A percentile compares a stretch with the other conserved stretches of the same genome.
Conservation (phyloP, 129 eudicot species). For the Centaurea solstitialis region DNA sequence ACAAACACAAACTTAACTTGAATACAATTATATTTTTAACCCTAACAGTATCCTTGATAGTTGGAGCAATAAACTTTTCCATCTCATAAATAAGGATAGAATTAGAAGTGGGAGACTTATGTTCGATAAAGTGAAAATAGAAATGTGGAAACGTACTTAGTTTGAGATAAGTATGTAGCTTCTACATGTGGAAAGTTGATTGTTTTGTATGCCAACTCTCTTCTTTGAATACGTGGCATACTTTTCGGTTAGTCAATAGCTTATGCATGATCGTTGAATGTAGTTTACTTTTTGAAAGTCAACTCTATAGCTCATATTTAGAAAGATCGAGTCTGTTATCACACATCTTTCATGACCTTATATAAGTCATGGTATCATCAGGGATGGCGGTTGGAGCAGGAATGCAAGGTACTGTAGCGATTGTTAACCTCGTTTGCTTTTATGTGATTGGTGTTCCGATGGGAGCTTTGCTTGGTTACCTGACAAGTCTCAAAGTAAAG, state of each 20-base stretch:
- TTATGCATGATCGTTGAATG: background rate
- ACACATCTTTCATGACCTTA: background rate
- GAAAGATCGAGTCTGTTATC: background rate
- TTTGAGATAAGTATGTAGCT: background rate
- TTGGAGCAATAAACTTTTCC: too few relatives aligned
- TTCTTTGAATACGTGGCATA: too few relatives aligned
- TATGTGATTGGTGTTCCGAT: constrained; percentile 71
- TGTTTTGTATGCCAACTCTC: too few relatives aligned
- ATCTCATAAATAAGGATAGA: too few relatives aligned
- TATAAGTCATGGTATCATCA: constrained; percentile 16
- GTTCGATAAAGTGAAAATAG: background rate
- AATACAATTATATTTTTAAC: too few relatives aligned
- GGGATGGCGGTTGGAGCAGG: constrained; percentile 94
- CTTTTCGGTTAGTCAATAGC: background rate
- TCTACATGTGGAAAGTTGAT: too few relatives aligned
- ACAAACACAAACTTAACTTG: too few relatives aligned
- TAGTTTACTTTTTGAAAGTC: background rate
- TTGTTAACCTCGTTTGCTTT: constrained; percentile 61
- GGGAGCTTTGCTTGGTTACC: constrained; percentile 70
- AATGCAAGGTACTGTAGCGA: constrained; percentile 66
- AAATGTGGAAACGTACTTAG: background rate
- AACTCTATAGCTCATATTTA: background rate
- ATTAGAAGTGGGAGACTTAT: too few relatives aligned
- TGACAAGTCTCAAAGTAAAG: constrained; percentile 63
- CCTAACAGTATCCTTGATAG: too few relatives aligned